A percentile compares a stretch with the other conserved stretches of the same genome.
Conservation (phyloP, 129 eudicot species). For the Pulicaria dysenterica region DNA sequence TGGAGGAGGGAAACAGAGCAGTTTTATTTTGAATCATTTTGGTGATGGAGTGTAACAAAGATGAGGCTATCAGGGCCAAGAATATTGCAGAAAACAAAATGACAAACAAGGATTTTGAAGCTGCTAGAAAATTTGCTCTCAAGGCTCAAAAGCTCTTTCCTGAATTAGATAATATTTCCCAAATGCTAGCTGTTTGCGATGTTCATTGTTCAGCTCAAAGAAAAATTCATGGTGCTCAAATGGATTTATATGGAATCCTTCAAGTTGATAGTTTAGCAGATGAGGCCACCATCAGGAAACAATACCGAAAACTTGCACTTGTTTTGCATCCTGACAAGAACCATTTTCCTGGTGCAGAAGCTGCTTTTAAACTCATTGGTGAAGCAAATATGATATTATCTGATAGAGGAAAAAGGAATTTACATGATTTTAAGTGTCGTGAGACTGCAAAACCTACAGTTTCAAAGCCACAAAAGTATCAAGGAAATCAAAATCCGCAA, state of each 20-base stretch:
- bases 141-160: constrained; percentile 74
- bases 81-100: constrained; percentile 71
- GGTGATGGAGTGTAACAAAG: constrained; percentile 88
- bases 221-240: constrained; percentile 41
- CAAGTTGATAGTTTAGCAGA: constrained; percentile 70
- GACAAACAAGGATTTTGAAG: constrained; percentile 67
- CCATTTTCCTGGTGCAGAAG: constrained; percentile 88
- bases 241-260: constrained; percentile 82
- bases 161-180: constrained; percentile 65
- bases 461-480: constrained; percentile 38
- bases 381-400: constrained; percentile 77
- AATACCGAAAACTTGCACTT: constrained; percentile 81
- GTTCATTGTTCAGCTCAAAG: constrained; percentile 78
- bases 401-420: constrained; percentile 51
- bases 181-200: constrained; percentile 72
- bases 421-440: constrained; percentile 51
- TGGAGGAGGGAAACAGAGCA: constrained; percentile 8
- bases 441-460: constrained; percentile 19
- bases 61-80: constrained; percentile 75
- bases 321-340: constrained; percentile 91
- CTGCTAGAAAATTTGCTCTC: constrained; percentile 62
- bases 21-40: constrained; percentile 2
- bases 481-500: constrained; percentile 24
- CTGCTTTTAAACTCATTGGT: constrained; percentile 86
- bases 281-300: constrained; percentile 67